These are phyloP conservation scores for Termitomyces sp. DNA, from an alignment of 768 basidiomycete species.

Conservation along the genomic window DNA sequence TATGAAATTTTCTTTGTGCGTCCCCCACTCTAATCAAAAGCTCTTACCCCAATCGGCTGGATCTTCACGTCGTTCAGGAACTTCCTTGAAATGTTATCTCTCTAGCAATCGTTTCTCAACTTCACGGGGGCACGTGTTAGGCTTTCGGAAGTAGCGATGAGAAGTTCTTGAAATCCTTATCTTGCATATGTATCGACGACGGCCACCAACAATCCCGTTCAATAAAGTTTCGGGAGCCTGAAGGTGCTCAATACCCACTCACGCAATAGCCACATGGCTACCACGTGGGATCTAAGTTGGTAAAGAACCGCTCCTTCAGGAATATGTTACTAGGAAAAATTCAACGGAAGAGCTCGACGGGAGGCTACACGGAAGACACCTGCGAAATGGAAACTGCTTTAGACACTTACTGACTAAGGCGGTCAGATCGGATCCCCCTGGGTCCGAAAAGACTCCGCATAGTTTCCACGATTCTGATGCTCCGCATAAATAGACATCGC, in stretches of 20 bases:
- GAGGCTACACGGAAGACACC: conserved; percentile 7
- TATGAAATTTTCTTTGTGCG: not conserved
- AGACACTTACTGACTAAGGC: conserved; percentile 27
- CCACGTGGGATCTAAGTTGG: conserved; percentile 31
- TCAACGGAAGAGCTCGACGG: conserved; percentile 7
- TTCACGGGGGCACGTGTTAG: not conserved
- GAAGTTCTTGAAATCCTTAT: not conserved
- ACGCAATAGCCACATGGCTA: conserved; percentile 32
- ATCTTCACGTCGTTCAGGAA: conserved; percentile 16
- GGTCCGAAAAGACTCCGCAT: conserved; percentile 39
- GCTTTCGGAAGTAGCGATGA: not conserved
- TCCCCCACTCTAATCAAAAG: conserved; percentile 5
- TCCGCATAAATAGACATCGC: conserved; percentile 34
- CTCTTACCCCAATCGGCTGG: conserved; percentile 20
- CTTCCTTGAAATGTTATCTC: not conserved
- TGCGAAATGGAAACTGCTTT: conserved; percentile 13
- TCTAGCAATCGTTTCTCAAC: not conserved
- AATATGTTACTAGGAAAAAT: conserved; percentile 3
- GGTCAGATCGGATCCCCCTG: conserved; percentile 35
- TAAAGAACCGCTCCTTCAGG: not conserved
- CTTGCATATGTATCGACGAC: not conserved
- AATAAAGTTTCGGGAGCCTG: not conserved
- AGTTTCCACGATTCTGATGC: conserved; percentile 38
- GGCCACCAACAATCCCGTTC: not conserved
- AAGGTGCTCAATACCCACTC: not conserved